Conservation (phyloP, 148 eudicot species). For the Suaeda aralocaspica region DNA sequence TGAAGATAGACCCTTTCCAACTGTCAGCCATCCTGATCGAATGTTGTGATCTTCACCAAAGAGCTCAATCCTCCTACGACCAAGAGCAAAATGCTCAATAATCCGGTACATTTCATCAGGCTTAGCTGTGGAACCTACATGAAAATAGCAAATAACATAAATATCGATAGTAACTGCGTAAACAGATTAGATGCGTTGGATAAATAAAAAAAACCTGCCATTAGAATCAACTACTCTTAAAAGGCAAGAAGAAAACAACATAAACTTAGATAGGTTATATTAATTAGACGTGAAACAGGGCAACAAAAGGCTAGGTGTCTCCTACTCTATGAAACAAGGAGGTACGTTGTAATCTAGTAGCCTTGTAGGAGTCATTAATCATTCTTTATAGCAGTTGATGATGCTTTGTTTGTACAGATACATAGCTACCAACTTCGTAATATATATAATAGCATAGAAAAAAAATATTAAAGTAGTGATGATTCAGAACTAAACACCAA, state of each 20-base stretch:
- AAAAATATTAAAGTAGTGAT: not conserved
- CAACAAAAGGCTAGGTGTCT: not conserved
- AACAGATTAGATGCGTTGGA: not conserved
- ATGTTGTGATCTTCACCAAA: slow-evolving; percentile 97
- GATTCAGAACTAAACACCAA: not conserved
- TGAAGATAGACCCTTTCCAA: slow-evolving; percentile 77
- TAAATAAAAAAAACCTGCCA: not conserved
- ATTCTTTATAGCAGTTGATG: not conserved
- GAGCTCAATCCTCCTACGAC: slow-evolving; percentile 89
- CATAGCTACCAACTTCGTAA: not conserved
- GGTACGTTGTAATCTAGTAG: no score
- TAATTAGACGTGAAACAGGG: not conserved
- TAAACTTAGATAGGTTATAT: not conserved
- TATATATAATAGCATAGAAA: no score
- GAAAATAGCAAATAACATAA: slow-evolving; percentile 12
- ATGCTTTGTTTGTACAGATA: not conserved
- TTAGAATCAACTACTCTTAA: not conserved
- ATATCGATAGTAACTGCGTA: not conserved
- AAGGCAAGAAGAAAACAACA: not conserved
- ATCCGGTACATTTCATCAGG: slow-evolving; percentile 97
- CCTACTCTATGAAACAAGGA: not conserved
- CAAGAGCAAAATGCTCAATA: slow-evolving; percentile 96
- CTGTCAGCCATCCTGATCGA: slow-evolving; percentile 90
- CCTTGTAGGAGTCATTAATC: not conserved
- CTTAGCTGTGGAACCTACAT: slow-evolving; percentile 85